Evolutionary conservation across 257 asterid genomes (phyloP).

Genomic region (Nicotiana undulata): DNA sequence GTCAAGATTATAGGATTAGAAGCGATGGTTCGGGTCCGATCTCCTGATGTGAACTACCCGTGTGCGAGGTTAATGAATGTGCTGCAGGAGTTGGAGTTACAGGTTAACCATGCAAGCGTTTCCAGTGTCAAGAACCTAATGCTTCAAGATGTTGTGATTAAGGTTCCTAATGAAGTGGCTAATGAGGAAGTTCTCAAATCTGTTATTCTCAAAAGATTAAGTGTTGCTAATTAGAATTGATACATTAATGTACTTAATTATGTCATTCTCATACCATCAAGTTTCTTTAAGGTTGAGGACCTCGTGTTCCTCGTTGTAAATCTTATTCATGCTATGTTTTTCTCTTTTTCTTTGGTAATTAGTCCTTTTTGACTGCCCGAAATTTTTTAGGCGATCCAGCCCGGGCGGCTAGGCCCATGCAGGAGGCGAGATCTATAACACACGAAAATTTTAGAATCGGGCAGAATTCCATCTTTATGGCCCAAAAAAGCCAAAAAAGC

Average conservation of each 20-base stretch:
- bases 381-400: too few species aligned
- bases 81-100: constrained; percentile 19
- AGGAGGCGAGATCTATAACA: too few species aligned
- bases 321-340: too few species aligned
- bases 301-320: too few species aligned
- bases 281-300: too few species aligned
- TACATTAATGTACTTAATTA: neutral
- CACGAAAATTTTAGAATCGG: too few species aligned
- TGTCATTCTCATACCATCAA: too few species aligned
- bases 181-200: constrained; percentile 28
- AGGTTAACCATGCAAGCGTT: constrained; percentile 21
- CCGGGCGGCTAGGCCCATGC: too few species aligned
- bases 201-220: constrained; percentile 16
- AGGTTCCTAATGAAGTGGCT: constrained; percentile 18
- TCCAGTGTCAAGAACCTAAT: constrained; percentile 20
- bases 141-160: constrained; percentile 33
- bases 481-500: too few species aligned
- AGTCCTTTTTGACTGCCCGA: too few species aligned
- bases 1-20: constrained; percentile 30
- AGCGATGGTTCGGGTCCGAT: constrained; percentile 22
- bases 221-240: neutral
- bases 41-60: constrained; percentile 22
- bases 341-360: too few species aligned
- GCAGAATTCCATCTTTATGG: too few species aligned
- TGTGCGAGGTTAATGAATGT: constrained; percentile 26